phyloP scores from a whole-genome alignment of 352 stramenopile genomes.

The Phytophthora pisi region DNA sequence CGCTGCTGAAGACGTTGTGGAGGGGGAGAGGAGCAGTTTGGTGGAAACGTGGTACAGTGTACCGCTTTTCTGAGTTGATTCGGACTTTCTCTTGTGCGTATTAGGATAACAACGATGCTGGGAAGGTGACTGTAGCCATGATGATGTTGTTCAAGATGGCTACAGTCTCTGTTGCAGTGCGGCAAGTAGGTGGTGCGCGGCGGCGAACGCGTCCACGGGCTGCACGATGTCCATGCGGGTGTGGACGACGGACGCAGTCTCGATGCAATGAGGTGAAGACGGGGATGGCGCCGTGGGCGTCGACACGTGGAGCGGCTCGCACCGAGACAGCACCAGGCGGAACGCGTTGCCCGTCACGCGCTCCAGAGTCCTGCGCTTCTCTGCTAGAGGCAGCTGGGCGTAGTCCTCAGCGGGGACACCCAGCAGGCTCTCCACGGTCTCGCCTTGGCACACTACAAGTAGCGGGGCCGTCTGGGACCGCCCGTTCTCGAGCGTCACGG shows the following conservation, averaged over 20 bases:
- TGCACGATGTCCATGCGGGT: conserved; percentile 46
- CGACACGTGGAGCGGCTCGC: conserved; percentile 28
- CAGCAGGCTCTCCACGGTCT: conserved; percentile 49
- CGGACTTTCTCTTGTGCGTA: too few relatives aligned
- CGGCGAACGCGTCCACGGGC: conserved; percentile 39
- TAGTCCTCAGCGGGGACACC: conserved; percentile 52
- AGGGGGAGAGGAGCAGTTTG: conserved; percentile 16
- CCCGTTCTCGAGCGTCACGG: conserved; percentile 50
- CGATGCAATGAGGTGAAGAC: conserved; percentile 2
- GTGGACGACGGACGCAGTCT: conserved; percentile 10
- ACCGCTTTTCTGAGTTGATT: too few relatives aligned
- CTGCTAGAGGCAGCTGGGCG: conserved; percentile 45
- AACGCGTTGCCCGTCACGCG: conserved; percentile 40
- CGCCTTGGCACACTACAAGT: conserved; percentile 48
- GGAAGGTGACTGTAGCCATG: not conserved
- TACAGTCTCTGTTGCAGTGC: conserved; percentile 25
- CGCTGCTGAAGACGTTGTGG: not conserved
- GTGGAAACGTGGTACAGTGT: too few relatives aligned
- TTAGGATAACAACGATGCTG: too few relatives aligned
- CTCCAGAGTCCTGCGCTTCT: conserved; percentile 44
- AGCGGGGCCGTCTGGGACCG: conserved; percentile 21
- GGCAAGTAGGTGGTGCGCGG: conserved; percentile 23
- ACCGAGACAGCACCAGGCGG: conserved; percentile 53
- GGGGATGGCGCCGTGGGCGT: not conserved
- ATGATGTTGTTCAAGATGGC: conserved; percentile 12